These are phyloP conservation scores for Xerocomus potaroensis DNA, from an alignment of 768 basidiomycete genomes.

Conservation along the genomic window DNA sequence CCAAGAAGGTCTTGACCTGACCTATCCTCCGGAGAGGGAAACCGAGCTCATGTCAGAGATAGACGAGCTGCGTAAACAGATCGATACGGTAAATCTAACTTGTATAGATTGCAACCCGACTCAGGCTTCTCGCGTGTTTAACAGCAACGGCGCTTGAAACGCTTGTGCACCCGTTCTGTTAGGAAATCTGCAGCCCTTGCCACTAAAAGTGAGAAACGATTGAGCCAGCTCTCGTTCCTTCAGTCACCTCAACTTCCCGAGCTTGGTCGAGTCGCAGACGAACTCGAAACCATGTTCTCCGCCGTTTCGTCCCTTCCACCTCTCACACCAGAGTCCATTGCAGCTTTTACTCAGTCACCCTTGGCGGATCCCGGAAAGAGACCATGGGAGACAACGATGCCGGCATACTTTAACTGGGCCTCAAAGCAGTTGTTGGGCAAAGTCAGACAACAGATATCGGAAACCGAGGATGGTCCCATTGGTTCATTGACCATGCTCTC, in stretches of 20 bases:
- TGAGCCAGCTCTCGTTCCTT: conserved; percentile 43
- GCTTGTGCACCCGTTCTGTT: conserved; percentile 51
- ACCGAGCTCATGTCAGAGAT: conserved; percentile 63
- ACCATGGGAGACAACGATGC: conserved; percentile 71
- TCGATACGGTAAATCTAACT: conserved; percentile 61
- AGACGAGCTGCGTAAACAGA: conserved; percentile 57
- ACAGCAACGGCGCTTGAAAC: conserved; percentile 66
- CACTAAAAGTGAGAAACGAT: conserved; percentile 41
- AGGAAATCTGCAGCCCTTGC: conserved; percentile 44
- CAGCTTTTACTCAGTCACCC: conserved; percentile 30
- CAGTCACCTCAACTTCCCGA: conserved; percentile 35
- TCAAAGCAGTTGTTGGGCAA: conserved; percentile 47
- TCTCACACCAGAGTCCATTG: conserved; percentile 37
- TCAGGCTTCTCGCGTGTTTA: too few relatives aligned
- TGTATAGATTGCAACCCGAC: too few relatives aligned
- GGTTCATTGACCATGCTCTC: conserved; percentile 17
- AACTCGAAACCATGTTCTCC: conserved; percentile 43
- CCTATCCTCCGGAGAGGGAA: conserved; percentile 51
- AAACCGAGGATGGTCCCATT: conserved; percentile 19
- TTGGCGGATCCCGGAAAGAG: conserved; percentile 59
- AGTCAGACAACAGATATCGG: conserved; percentile 19
- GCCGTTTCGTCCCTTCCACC: conserved; percentile 48
- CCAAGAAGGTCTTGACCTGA: conserved; percentile 68
- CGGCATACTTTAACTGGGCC: conserved; percentile 79
- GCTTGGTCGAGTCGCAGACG: conserved; percentile 37